Base-by-base conservation (phyloP, 306 rosid species). In the peach (Prunus persica) region DNA sequence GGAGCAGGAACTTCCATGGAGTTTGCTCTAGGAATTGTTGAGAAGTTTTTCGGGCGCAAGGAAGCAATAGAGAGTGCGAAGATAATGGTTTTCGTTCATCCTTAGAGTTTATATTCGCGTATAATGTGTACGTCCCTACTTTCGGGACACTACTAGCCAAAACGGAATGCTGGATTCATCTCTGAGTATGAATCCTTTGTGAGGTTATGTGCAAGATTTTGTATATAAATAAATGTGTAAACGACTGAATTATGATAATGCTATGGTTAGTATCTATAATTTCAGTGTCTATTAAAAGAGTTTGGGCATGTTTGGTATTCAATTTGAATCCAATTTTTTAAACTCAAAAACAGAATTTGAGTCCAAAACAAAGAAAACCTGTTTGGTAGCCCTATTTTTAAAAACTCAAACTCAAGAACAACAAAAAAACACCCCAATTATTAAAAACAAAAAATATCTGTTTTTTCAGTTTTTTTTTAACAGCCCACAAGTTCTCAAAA, bases 1-100 rank as follows among this genome's bases (percentile, higher is more conserved):
- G 97, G 92, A 46, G 93, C 98, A 0, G 98, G 97, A 67, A 93
- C 98, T 28, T 28, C 93, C 57, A 84, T 93, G 24, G 98, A 91
- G 84, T 89, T 89, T 83, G 86, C 91, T 52, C 73, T 93, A 45
- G 90, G 86, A 67, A 89, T 93, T 49, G 91, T 88, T 87, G 97
- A 93, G 87, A 93, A 89, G 87, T 81, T 93, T 65, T 83, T 85
- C 10, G 97, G 98, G 28, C 87, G 90, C 49, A 24, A 86, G 11
- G 67, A 80, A 51, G 93, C 91, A 12, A 64, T 85, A 38, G 95
- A 91, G 72, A 73, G 84, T 46, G 95, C 91, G 18, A 88, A 87
- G 75, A 30, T 88, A 8, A 41, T 84, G 66, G 74, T 93, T 57
- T 87, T 90, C 34, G 76, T 87, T 13, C 27, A 50, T 63, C 78